Base-by-base conservation (phyloP, 75 land plant species). In the Isoetes taiwanensis region DNA sequence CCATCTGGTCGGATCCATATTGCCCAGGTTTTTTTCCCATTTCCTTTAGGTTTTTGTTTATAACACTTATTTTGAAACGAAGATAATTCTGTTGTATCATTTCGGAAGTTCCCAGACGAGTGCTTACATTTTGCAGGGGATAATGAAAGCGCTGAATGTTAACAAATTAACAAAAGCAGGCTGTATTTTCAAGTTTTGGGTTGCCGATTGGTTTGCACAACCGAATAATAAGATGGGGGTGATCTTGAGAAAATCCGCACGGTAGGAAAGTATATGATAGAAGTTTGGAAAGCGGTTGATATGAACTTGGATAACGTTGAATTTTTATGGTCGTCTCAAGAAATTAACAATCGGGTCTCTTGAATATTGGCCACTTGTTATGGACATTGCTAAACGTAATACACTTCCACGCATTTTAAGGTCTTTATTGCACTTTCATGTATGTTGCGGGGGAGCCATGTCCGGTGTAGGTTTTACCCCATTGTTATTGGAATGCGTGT, bases 181-280 rank as follows among this genome's bases (percentile, higher is more conserved):
- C 2, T 85, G 91, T 64, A 68, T 58, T 43, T 72, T 90, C 59
- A 90, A 86, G 50, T 75, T 90, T 39, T 90, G 97, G 97, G 63
- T 90, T 46, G 97, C 97, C 26, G 97, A 90, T 70, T 91, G 97
- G 97, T 91, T 87, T 73, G 97, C 97, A 20, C 88, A 81, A 73
- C 76, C 87, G 2, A 91, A 91, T 75, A 83, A 84, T 54, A 91
- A 86, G 58, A 91, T 91, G 89, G 94, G 82, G 97, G 97, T 31
- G 91, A 87, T 64, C 32, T 91, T 74, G 80, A 84, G 50, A 91
- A 91, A 63, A 91, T 91, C 19, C 70, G 71, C 39, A 77, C 56
- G 0, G 76, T 87, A 39, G 97, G 97, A 0, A 63, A 42, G 0
- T 91, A 91, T 57, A 63, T 83, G 69, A 77, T 80, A 55, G 97